Evolutionary conservation across 2,329 filamentous ascomycete species (phyloP).

Genomic region (Sclerotinia nivalis): DNA sequence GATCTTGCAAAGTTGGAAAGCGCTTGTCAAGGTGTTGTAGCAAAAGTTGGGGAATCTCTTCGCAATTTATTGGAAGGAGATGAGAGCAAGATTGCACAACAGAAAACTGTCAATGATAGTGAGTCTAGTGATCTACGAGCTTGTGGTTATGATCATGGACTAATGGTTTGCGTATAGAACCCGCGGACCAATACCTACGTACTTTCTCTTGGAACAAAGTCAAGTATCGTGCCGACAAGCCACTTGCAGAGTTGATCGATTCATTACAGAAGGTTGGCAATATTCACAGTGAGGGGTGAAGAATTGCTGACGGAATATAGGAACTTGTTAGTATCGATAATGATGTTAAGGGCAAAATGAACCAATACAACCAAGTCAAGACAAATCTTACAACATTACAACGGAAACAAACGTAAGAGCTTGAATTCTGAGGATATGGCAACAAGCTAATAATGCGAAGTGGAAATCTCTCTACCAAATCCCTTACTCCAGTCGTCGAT

Average conservation of each 20-base stretch:
- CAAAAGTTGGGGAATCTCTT: constrained; percentile 63
- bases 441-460: constrained; percentile 47
- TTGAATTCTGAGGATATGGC: background rate
- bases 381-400: constrained; percentile 78
- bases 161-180: constrained; percentile 58
- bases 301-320: constrained; percentile 47
- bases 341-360: constrained; percentile 92
- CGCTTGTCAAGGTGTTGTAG: constrained; percentile 77
- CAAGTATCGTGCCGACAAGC: constrained; percentile 91
- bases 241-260: constrained; percentile 83
- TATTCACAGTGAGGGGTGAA: background rate
- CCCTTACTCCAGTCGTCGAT: constrained; percentile 84
- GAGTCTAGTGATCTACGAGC: constrained; percentile 50
- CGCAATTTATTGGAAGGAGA: constrained; percentile 40
- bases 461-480: constrained; percentile 92
- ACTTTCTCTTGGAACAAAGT: constrained; percentile 96
- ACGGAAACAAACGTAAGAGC: constrained; percentile 77
- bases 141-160: background rate
- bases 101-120: constrained; percentile 79
- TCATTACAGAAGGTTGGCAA: constrained; percentile 75
- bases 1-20: constrained; percentile 86
- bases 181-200: constrained; percentile 90
- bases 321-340: constrained; percentile 91
- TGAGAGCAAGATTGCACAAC: constrained; percentile 63
- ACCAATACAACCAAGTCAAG: constrained; percentile 90